Base-by-base conservation (phyloP, 2,329 filamentous ascomycete genomes). In the Microcyclosporella mali region DNA sequence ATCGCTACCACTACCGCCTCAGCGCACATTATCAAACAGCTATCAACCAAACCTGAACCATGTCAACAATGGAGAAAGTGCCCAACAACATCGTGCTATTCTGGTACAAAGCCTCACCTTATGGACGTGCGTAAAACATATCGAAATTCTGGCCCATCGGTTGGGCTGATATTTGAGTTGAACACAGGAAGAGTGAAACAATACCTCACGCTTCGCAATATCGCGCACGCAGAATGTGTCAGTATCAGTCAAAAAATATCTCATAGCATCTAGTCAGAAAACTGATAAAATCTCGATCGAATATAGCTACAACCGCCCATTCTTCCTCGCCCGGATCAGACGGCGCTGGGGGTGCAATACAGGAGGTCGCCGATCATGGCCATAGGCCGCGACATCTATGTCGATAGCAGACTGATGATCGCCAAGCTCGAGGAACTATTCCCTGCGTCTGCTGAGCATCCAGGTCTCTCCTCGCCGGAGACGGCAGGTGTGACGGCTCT, bases 331-430 rank as follows among this genome's bases (percentile, higher is more conserved):
- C 81, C 81, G 1, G 81, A 85, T 58, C 58, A 86, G 11, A 63
- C 67, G 14, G 66, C 68, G 1, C 70, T 88, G 11, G 81, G 79
- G 18, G 70, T 86, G 41, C 66, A 70, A 6, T 82, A 88, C 64
- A 75, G 83, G 3, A 81, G 84, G 44, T 85, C 86, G 43, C 84
- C 84, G 1, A 57, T 87, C 38, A 64, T 87, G 38, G 66, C 78
- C 16, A 79, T 86, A 52, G 82, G 81, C 12, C 70, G 75, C 4
- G 77, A 85, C 56, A 66, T 88, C 33, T 87, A 85, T 66, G 68
- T 78, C 47, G 84, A 88, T 67, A 81, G 80, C 2, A 77, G 80
- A 2, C 73, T 86, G 16, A 86, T 87, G 53, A 62, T 88, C 15
- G 63, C 63, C 18, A 82, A 79, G 60, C 75, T 88, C 1, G 79